phyloP scores from a whole-genome alignment of 169 alveolate species.

The Cryptosporidium meleagridis region DNA sequence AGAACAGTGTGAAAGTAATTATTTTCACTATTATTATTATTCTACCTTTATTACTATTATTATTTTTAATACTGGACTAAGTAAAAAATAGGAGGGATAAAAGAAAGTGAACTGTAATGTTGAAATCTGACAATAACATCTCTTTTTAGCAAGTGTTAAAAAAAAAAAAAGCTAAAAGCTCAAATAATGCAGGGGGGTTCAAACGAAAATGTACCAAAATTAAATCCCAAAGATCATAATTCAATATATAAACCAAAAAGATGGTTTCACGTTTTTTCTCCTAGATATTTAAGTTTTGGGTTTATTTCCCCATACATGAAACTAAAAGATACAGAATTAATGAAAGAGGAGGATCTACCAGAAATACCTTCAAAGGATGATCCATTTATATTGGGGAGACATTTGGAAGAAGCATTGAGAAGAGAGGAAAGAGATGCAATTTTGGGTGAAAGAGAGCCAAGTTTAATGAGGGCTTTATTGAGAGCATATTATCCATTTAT shows the following conservation, averaged over 20 bases:
- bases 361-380: constrained; percentile 51
- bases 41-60: no score
- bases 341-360: constrained; percentile 63
- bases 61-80: no score
- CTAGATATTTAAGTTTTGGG: constrained; percentile 60
- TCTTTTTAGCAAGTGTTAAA: not conserved
- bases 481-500: constrained; percentile 58
- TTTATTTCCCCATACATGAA: constrained; percentile 65
- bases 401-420: constrained; percentile 30
- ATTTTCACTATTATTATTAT: no score
- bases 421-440: constrained; percentile 40
- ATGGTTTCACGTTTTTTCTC: constrained; percentile 56
- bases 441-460: constrained; percentile 37
- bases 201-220: no score
- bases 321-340: constrained; percentile 25
- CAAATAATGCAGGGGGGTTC: constrained; percentile 6
- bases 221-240: not conserved
- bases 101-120: not conserved
- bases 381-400: constrained; percentile 43
- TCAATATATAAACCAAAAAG: constrained; percentile 62
- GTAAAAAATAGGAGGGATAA: not conserved
- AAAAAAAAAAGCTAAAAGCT: not conserved
- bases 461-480: constrained; percentile 56
- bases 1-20: no score
- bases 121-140: not conserved